Conservation (phyloP, 352 stramenopile species). For the Globisporangium paddicum region DNA sequence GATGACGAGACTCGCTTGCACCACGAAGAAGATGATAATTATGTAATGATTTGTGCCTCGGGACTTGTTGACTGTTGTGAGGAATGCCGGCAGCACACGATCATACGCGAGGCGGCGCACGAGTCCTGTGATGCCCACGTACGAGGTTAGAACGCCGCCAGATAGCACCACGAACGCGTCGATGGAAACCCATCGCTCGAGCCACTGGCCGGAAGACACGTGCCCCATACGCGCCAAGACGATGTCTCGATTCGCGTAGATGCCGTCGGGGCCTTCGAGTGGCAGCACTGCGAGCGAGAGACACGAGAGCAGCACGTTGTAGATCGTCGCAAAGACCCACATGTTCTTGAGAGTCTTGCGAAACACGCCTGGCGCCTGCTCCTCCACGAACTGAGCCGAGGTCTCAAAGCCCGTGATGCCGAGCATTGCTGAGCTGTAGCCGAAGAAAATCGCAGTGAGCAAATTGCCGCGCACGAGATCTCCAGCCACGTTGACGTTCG, state of each 20-base stretch:
- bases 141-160: constrained; percentile 84
- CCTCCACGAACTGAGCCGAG: constrained; percentile 89
- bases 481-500: constrained; percentile 39
- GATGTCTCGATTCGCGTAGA: constrained; percentile 61
- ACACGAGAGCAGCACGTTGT: constrained; percentile 85
- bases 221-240: constrained; percentile 77
- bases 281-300: constrained; percentile 79
- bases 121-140: constrained; percentile 86
- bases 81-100: constrained; percentile 55
- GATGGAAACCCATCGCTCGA: constrained; percentile 71
- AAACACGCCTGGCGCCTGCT: constrained; percentile 85
- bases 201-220: constrained; percentile 40
- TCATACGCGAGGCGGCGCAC: constrained; percentile 81
- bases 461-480: constrained; percentile 36
- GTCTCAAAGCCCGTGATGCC: constrained; percentile 91
- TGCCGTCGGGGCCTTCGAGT: constrained; percentile 47
- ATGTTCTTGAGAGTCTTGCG: constrained; percentile 75
- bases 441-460: constrained; percentile 69
- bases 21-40: constrained; percentile 72
- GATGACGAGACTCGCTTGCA: constrained; percentile 72
- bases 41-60: constrained; percentile 85
- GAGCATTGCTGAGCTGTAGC: constrained; percentile 83
- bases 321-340: constrained; percentile 82
- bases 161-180: constrained; percentile 89
- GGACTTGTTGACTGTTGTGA: constrained; percentile 58